Evolutionary conservation across 2,329 filamentous ascomycete species (phyloP).

Genomic region (Pestalotiopsis sp.): DNA sequence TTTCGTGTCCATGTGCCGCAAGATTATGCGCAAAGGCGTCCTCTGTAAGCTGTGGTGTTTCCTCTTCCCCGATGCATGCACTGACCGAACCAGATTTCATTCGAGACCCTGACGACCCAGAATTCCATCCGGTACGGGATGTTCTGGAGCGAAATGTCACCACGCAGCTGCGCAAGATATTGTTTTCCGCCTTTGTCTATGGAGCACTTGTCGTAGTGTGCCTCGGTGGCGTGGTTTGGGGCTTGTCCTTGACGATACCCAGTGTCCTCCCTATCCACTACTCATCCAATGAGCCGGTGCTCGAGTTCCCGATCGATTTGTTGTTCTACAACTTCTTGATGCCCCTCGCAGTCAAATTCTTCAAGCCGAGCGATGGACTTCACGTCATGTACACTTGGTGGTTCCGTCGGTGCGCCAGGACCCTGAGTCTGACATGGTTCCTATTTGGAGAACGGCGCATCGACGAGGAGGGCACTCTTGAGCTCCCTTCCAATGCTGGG

Average conservation of each 20-base stretch:
- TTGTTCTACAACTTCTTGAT: slow-evolving; percentile 97
- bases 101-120: slow-evolving; percentile 94
- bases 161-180: slow-evolving; percentile 92
- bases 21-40: slow-evolving; percentile 93
- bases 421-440: slow-evolving; percentile 84
- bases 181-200: slow-evolving; percentile 95
- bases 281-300: slow-evolving; percentile 86
- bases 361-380: slow-evolving; percentile 83
- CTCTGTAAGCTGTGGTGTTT: slow-evolving; percentile 66
- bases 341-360: slow-evolving; percentile 80
- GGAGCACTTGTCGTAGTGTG: slow-evolving; percentile 91
- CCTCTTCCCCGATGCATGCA: not conserved
- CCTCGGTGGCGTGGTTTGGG: slow-evolving; percentile 94
- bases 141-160: slow-evolving; percentile 91
- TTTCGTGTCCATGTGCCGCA: slow-evolving; percentile 98
- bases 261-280: slow-evolving; percentile 88
- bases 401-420: slow-evolving; percentile 84
- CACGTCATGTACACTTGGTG: slow-evolving; percentile 93
- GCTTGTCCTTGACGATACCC: slow-evolving; percentile 68
- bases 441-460: slow-evolving; percentile 81
- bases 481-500: slow-evolving; percentile 41
- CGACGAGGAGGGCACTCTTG: slow-evolving; percentile 78
- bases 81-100: slow-evolving; percentile 73
- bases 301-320: slow-evolving; percentile 93
- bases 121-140: slow-evolving; percentile 96